A percentile compares a stretch with the other conserved stretches of the same genome.
These are phyloP conservation scores for Coniochaeta sp. DNA, from an alignment of 2,329 filamentous ascomycete genomes.

Conservation along the genomic window DNA sequence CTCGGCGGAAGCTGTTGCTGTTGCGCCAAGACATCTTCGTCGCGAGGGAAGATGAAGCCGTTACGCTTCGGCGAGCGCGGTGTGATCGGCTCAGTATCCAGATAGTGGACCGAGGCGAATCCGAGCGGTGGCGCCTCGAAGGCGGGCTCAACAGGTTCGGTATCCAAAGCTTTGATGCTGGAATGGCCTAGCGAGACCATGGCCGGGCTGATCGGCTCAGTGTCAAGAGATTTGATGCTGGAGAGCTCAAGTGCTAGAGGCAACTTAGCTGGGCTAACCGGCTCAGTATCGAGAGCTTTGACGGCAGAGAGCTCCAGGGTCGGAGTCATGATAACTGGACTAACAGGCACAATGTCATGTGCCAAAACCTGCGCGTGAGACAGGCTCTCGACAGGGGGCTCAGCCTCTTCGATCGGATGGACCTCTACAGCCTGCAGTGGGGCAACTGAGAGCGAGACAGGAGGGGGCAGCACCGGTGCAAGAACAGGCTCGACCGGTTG, in stretches of 20 bases:
- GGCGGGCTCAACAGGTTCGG: constrained; percentile 31
- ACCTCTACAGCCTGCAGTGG: constrained; percentile 16
- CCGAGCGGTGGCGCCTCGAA: constrained; percentile 19
- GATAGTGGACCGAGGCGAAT: constrained; percentile 36
- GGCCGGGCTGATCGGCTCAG: constrained; percentile 8
- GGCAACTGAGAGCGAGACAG: constrained; percentile 20
- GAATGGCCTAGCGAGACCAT: constrained; percentile 24
- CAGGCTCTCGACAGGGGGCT: constrained; percentile 5
- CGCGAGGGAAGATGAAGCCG: constrained; percentile 48
- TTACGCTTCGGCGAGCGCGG: constrained; percentile 45
- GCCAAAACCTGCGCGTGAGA: constrained; percentile 17
- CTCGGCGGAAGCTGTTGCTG: constrained; percentile 22
- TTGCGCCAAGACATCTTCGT: constrained; percentile 17
- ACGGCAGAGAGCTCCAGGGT: constrained; percentile 14
- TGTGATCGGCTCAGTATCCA: constrained; percentile 37
- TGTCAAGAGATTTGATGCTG: constrained; percentile 20
- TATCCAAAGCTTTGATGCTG: constrained; percentile 32
- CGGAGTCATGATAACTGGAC: constrained; percentile 5
- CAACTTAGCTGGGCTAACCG: constrained; percentile 2
- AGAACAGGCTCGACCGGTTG: constrained; percentile 9
- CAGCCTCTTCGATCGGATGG: constrained; percentile 17
- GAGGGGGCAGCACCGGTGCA: constrained; percentile 7
- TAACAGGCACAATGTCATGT: constrained; percentile 18
- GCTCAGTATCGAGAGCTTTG: constrained; percentile 4
- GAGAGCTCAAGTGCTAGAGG: constrained; percentile 24